phyloP scores from a whole-genome alignment of 2,329 filamentous ascomycete species.

The Beauveria brongniartii region DNA sequence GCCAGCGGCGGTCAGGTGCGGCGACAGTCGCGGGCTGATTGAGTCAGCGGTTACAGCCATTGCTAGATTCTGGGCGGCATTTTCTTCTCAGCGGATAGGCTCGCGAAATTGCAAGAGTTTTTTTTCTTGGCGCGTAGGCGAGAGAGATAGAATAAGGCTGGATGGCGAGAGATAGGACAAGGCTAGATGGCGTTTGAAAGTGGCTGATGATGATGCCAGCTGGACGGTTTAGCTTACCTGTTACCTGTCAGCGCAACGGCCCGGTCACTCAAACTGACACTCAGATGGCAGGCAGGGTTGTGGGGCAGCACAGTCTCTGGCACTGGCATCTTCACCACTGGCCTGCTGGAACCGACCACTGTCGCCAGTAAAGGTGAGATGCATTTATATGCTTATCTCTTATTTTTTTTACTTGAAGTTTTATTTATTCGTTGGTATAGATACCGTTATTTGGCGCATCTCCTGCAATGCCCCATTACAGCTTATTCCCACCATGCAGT shows the following conservation, averaged over 20 bases:
- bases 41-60: constrained; percentile 19
- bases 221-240: not conserved
- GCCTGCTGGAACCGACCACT: no score
- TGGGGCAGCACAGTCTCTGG: not conserved
- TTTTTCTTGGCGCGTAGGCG: not conserved
- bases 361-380: not conserved
- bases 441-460: no score
- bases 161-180: not conserved
- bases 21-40: constrained; percentile 14
- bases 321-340: no score
- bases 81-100: not conserved
- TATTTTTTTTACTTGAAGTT: no score
- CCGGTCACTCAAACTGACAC: not conserved
- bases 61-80: not conserved
- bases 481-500: not conserved
- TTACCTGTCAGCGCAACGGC: not conserved
- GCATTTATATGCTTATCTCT: not conserved
- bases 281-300: not conserved
- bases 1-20: not conserved
- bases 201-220: constrained; percentile 8
- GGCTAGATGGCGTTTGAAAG: not conserved
- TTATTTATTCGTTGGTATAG: no score
- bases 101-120: not conserved
- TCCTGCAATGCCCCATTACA: not conserved
- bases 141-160: not conserved